Base-by-base conservation (phyloP, 352 stramenopile species). In the Phytophthora sp. region DNA sequence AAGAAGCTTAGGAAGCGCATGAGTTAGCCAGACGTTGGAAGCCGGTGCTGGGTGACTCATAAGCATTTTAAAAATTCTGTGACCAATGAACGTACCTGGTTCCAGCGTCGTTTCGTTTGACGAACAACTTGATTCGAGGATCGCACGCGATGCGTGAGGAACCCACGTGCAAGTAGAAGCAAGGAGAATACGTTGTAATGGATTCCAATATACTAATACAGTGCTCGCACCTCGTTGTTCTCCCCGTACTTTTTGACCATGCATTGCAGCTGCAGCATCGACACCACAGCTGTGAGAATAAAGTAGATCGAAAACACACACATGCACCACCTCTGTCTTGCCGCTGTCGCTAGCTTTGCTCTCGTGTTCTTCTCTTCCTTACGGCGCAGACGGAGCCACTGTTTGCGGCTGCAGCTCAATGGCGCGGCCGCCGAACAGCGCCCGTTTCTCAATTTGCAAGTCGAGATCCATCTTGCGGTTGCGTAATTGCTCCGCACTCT, bases 401-500 rank as follows among this genome's bases (percentile, higher is more conserved):
- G 44, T 29, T 16, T 80, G 75, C 56, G 61, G 73, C 63, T 86
- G 73, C 39, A 86, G 26, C 50, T 84, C 70, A 12, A 86, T 62
- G 4, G 57, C 56, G 18, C 64, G 66, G 13, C 70, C 66, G 9
- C 38, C 47, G 15, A 49, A 61, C 38, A 69, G 27, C 46, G 63
- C 31, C 1, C 64, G 71, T 67, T 90, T 90, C 42, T 84, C 79
- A 4, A 84, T 52, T 39, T 79, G 75, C 55, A 76, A 51, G 47
- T 79, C 62, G 16, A 61, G 20, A 57, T 88, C 82, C 44, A 77
- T 49, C 55, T 73, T 71, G 46, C 77, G 77, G 56, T 88, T 84
- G 35, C 79, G 79, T 42, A 83, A 33, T 52, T 70, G 72, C 52
- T 86, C 63, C 6, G 69, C 74, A 36, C 75, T 88, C 31, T 66